Evolutionary conservation across 2,329 filamentous ascomycete genomes (phyloP).

Genomic region (Epichloe gansuensis): DNA sequence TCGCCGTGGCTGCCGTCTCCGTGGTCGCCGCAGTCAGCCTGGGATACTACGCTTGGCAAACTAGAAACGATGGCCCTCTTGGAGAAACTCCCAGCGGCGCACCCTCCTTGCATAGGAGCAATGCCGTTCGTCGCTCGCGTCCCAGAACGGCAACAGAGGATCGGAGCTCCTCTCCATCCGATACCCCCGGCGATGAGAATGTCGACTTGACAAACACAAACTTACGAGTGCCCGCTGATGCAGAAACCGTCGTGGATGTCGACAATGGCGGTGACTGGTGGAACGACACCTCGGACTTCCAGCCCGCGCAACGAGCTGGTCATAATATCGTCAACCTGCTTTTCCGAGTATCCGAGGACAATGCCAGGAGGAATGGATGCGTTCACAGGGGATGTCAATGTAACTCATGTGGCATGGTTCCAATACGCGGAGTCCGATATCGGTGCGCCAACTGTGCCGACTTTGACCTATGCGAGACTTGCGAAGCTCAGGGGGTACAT

Average conservation of each 20-base stretch:
- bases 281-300: slow-evolving; percentile 29
- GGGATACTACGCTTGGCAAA: slow-evolving; percentile 45
- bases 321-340: slow-evolving; percentile 76
- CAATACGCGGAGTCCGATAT: slow-evolving; percentile 86
- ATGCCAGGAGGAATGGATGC: slow-evolving; percentile 75
- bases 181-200: slow-evolving; percentile 33
- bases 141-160: slow-evolving; percentile 21
- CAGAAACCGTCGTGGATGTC: slow-evolving; percentile 27
- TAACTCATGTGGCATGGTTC: slow-evolving; percentile 75
- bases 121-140: slow-evolving; percentile 46
- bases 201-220: slow-evolving; percentile 17
- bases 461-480: slow-evolving; percentile 89
- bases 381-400: slow-evolving; percentile 88
- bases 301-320: slow-evolving; percentile 40
- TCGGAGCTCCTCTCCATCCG: slow-evolving; percentile 28
- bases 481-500: slow-evolving; percentile 67
- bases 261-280: slow-evolving; percentile 37
- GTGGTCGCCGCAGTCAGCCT: slow-evolving; percentile 43
- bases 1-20: slow-evolving; percentile 43
- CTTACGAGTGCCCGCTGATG: slow-evolving; percentile 18
- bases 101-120: slow-evolving; percentile 46
- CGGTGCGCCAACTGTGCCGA: slow-evolving; percentile 92
- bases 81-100: slow-evolving; percentile 15
- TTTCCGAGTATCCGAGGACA: slow-evolving; percentile 88
- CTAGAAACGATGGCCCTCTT: slow-evolving; percentile 14